Evolutionary conservation across 768 basidiomycete genomes (phyloP), one percentile per base, ranked within the genome.

Genomic region (Boletus edulis): DNA sequence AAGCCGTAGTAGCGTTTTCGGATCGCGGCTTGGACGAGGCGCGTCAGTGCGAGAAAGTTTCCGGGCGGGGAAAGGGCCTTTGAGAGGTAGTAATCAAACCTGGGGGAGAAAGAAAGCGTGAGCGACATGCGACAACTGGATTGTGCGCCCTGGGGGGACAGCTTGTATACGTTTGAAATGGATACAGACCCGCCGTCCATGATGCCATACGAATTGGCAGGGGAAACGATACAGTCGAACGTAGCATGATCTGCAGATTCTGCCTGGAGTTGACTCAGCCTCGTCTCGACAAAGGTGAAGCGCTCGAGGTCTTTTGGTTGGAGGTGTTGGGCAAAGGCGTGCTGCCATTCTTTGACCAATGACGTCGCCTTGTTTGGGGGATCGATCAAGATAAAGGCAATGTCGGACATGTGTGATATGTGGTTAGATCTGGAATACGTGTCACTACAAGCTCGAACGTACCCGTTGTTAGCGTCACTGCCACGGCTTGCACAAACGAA

Each of bases 201-300:
- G 51, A 56, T 52, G 8, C 46, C 55, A 15, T 52, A 56, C 14
- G 51, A 52, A 32, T 52, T 52, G 13, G 50, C 55, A 9, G 50
- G 55, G 12, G 55, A 52, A 14, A 47, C 55, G 40, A 56, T 27
- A 14, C 50, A 56, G 46, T 56, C 55, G 35, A 56, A 52, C 24
- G 49, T 46, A 24, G 22, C 22, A 24, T 4, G 22, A 24, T 24
- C 22, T 24, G 22, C 22, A 22, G 22, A 22, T 22, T 22, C 22
- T 1, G 51, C 24, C 15, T 24, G 1, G 55, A 51, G 38, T 13
- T 42, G 37, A 6, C 27, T 22, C 27, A 56, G 22, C 40, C 27
- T 29, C 13, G 2, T 20, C 27, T 56, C 49, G 9, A 46, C 7
- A 12, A 56, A 56, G 34, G 46, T 29, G 49, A 52, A 47, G 14